phyloP scores from a whole-genome alignment of 208 protist genomes.

The Herpetomonas tarakana region DNA sequence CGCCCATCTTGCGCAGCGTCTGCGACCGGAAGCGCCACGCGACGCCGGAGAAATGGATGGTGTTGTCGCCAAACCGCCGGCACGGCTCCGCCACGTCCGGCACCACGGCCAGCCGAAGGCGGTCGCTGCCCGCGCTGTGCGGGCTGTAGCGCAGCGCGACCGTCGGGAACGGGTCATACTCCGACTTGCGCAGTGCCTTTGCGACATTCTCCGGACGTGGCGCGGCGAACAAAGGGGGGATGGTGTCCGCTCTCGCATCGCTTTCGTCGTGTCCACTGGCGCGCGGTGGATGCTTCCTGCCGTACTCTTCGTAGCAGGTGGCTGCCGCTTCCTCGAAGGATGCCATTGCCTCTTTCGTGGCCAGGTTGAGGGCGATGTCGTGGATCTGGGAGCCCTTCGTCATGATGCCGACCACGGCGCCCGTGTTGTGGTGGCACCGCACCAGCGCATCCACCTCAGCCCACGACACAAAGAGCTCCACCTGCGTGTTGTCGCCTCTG shows the following conservation, averaged over 20 bases:
- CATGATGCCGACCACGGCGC: conserved; percentile 36
- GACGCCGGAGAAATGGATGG: conserved; percentile 63
- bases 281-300: not conserved
- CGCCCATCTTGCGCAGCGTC: conserved; percentile 27
- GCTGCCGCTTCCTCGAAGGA: conserved; percentile 16
- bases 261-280: no score
- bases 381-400: conserved; percentile 22
- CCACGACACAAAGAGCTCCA: conserved; percentile 34
- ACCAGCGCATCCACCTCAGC: conserved; percentile 36
- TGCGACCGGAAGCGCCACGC: conserved; percentile 61
- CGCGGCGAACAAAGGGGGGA: conserved; percentile 24
- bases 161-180: conserved; percentile 51
- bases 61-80: conserved; percentile 70
- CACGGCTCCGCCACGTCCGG: conserved; percentile 48
- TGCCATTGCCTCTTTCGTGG: conserved; percentile 9
- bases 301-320: conserved; percentile 11
- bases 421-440: conserved; percentile 29
- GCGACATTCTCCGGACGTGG: conserved; percentile 41
- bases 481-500: conserved; percentile 7
- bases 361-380: conserved; percentile 42
- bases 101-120: conserved; percentile 40
- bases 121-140: conserved; percentile 33
- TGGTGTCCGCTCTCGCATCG: no score
- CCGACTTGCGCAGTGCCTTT: conserved; percentile 30
- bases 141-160: conserved; percentile 44